Evolutionary conservation across 352 stramenopile species (phyloP).

Genomic region (Phytophthora uliginosa): DNA sequence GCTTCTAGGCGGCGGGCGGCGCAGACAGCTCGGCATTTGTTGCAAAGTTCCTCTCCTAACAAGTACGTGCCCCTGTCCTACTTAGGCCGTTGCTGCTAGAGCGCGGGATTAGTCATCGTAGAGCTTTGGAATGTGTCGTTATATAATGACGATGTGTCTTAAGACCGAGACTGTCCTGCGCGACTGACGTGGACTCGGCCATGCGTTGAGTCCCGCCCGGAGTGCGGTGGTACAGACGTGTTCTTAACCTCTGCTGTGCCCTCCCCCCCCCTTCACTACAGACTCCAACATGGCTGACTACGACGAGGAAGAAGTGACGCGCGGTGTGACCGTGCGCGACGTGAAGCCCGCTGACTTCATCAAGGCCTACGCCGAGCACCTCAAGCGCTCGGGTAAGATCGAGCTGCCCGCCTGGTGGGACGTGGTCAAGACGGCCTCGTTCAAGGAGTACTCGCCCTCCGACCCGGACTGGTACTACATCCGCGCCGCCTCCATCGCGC

Average conservation of each 20-base stretch:
- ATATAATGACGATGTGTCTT: slow-evolving; percentile 77
- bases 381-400: slow-evolving; percentile 99
- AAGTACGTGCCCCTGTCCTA: slow-evolving; percentile 73
- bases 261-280: slow-evolving; percentile 26
- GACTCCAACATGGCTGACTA: slow-evolving; percentile 90
- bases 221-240: slow-evolving; percentile 93
- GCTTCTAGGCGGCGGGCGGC: slow-evolving; percentile 3
- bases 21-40: slow-evolving; percentile 61
- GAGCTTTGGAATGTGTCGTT: slow-evolving; percentile 37
- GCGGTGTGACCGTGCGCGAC: slow-evolving; percentile 98
- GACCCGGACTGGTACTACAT: slow-evolving; percentile 99
- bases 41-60: slow-evolving; percentile 88
- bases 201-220: slow-evolving; percentile 36
- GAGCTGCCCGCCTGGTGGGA: slow-evolving; percentile 98
- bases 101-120: slow-evolving; percentile 22
- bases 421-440: slow-evolving; percentile 98
- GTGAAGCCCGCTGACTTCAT: slow-evolving; percentile 98
- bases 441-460: slow-evolving; percentile 98
- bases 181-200: slow-evolving; percentile 52
- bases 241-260: slow-evolving; percentile 81
- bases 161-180: slow-evolving; percentile 94
- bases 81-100: slow-evolving; percentile 6
- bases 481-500: slow-evolving; percentile 97
- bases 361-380: slow-evolving; percentile 98
- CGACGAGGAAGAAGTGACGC: slow-evolving; percentile 61